phyloP scores from a whole-genome alignment of 2,329 filamentous ascomycete species.

The Stagonosporopsis vannaccii region DNA sequence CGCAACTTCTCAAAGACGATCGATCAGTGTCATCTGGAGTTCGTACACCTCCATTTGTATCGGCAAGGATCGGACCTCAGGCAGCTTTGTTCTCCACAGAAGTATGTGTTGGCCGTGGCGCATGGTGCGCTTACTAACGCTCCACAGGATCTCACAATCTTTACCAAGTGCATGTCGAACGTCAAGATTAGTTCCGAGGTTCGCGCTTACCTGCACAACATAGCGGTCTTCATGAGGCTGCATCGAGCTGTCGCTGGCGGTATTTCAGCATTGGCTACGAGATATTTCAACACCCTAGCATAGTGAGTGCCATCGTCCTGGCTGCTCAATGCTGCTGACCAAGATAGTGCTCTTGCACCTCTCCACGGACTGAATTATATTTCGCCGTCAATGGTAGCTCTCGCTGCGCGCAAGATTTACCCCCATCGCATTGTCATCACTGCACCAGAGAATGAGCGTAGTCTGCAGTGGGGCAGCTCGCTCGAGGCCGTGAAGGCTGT shows the following conservation, averaged over 20 bases:
- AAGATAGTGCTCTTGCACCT: constrained; percentile 71
- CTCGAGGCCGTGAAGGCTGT: constrained; percentile 71
- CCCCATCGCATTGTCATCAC: constrained; percentile 81
- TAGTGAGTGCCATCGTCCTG: constrained; percentile 53
- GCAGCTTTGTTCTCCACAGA: constrained; percentile 53
- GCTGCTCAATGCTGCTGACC: background rate
- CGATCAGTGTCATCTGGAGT: constrained; percentile 50
- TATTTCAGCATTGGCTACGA: constrained; percentile 78
- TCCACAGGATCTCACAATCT: constrained; percentile 60
- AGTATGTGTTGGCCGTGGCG: constrained; percentile 44
- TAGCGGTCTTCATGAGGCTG: constrained; percentile 84
- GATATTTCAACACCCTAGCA: constrained; percentile 74
- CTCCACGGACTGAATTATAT: constrained; percentile 82
- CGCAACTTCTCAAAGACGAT: constrained; percentile 33
- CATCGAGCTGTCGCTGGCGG: constrained; percentile 84
- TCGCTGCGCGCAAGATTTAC: constrained; percentile 88
- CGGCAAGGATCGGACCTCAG: constrained; percentile 23
- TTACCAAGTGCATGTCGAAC: constrained; percentile 65
- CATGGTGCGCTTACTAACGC: constrained; percentile 10
- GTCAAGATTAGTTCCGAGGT: constrained; percentile 78
- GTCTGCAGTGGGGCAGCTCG: constrained; percentile 92
- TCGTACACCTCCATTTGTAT: constrained; percentile 31
- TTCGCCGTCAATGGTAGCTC: constrained; percentile 80
- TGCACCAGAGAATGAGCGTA: constrained; percentile 75
- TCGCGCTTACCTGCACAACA: constrained; percentile 83